These are phyloP conservation scores for Rhodotorula kratochvilovae DNA, from an alignment of 768 basidiomycete genomes.

Conservation along the genomic window DNA sequence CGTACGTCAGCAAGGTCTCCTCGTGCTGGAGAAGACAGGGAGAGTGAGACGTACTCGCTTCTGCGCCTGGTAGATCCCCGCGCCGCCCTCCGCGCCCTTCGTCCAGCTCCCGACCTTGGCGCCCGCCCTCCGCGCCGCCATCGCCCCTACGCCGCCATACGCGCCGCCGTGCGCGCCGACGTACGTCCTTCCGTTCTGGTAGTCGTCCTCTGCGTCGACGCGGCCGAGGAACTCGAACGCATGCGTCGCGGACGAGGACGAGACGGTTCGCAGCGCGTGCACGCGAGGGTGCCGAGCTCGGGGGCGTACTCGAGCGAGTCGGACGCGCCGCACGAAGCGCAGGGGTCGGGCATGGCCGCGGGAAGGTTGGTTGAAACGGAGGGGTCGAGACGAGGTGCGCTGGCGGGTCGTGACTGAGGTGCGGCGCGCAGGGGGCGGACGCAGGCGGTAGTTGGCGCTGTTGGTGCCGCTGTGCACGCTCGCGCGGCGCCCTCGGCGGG, in stretches of 20 bases:
- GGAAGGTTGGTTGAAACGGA: not conserved
- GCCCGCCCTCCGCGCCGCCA: not conserved
- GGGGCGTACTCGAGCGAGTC: conserved; percentile 12
- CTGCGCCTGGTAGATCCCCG: conserved; percentile 9
- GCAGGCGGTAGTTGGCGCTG: no score
- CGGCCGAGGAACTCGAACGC: conserved; percentile 21
- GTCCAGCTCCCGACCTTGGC: conserved; percentile 7
- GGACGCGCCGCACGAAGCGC: conserved; percentile 2
- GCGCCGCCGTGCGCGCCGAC: not conserved
- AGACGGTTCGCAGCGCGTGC: conserved; percentile 27
- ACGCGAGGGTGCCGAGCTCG: conserved; percentile 11
- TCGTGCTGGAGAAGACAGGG: not conserved
- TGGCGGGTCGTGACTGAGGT: no score
- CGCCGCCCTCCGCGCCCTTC: conserved; percentile 2
- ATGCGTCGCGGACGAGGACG: not conserved
- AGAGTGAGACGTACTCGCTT: conserved; percentile 9
- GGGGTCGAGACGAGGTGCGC: no score
- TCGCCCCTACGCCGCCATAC: conserved; percentile 3
- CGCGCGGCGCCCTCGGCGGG: no score
- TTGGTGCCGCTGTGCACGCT: no score
- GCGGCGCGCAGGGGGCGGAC: no score
- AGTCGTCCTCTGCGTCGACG: conserved; percentile 24
- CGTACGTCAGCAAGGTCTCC: not conserved
- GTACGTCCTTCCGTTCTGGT: conserved; percentile 5
- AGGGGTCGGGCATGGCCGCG: not conserved